Evolutionary conservation across 768 basidiomycete species (phyloP).

Genomic region (Coprinopsis strossmayeri): DNA sequence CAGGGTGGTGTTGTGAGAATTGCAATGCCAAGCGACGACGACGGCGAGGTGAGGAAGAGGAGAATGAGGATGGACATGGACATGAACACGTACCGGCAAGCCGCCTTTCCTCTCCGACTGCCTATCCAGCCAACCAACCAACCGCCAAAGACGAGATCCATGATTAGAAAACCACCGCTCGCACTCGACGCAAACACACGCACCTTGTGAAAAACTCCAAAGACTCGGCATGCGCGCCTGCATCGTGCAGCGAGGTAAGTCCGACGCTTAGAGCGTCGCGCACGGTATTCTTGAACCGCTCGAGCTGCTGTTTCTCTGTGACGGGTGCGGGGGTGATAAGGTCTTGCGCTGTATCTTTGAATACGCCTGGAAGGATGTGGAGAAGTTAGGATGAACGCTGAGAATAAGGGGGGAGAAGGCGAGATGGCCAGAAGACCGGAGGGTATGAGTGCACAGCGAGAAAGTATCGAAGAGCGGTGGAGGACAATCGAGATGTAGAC

Average conservation of each 20-base stretch:
- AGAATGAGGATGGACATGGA: not conserved
- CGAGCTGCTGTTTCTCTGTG: slow-evolving; percentile 54
- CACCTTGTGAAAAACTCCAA: slow-evolving; percentile 70
- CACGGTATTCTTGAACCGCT: slow-evolving; percentile 55
- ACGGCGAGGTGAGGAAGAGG: too few relatives aligned
- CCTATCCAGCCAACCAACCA: not conserved
- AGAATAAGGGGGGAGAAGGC: slow-evolving; percentile 3
- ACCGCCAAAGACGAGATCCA: not conserved
- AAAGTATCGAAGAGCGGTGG: too few relatives aligned
- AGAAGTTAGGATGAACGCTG: slow-evolving; percentile 2
- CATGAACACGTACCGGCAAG: not conserved
- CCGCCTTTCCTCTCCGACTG: not conserved
- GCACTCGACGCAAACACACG: slow-evolving; percentile 1
- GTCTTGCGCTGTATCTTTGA: slow-evolving; percentile 84
- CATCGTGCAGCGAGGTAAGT: slow-evolving; percentile 83
- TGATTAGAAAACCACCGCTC: not conserved
- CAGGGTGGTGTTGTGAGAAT: too few relatives aligned
- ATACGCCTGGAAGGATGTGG: slow-evolving; percentile 41
- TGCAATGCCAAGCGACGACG: too few relatives aligned
- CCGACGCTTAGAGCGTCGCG: slow-evolving; percentile 64
- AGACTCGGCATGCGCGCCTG: slow-evolving; percentile 60
- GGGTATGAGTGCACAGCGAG: not conserved
- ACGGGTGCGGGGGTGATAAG: slow-evolving; percentile 56
- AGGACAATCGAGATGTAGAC: not conserved
- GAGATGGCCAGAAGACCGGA: not conserved